These are phyloP conservation scores for Oehlia diaphana DNA, from an alignment of 192 early-diverging fungal genomes.

Conservation along the genomic window DNA sequence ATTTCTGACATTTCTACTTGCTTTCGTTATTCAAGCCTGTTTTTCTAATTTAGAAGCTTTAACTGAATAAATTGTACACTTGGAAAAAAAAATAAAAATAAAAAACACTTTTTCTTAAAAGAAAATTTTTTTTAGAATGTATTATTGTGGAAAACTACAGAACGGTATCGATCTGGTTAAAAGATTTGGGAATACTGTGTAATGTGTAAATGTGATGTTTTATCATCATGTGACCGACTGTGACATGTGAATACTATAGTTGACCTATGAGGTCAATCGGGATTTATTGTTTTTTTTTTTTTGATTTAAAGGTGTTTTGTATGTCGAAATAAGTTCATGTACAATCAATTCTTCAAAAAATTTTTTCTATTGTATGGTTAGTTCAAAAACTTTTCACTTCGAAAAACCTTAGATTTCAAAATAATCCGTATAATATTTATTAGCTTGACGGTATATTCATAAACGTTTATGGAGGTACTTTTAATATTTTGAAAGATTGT, in stretches of 20 bases:
- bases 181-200: not conserved
- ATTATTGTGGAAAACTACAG: not conserved
- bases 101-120: not conserved
- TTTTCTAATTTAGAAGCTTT: not conserved
- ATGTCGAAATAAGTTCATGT: no score
- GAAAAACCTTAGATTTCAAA: not conserved
- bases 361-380: not conserved
- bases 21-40: not conserved
- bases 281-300: no score
- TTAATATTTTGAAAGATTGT: not conserved
- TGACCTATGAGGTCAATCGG: no score
- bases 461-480: not conserved
- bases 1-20: slow-evolving; percentile 6
- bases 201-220: not conserved
- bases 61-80: not conserved
- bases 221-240: not conserved
- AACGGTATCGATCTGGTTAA: not conserved
- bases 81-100: not conserved
- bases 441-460: not conserved
- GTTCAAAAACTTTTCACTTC: not conserved
- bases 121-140: not conserved
- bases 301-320: no score
- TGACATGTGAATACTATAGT: not conserved
- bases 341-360: not conserved
- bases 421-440: not conserved